These are phyloP conservation scores for Tetracladium maxilliforme DNA, from an alignment of 2,329 filamentous ascomycete genomes.

Conservation along the genomic window DNA sequence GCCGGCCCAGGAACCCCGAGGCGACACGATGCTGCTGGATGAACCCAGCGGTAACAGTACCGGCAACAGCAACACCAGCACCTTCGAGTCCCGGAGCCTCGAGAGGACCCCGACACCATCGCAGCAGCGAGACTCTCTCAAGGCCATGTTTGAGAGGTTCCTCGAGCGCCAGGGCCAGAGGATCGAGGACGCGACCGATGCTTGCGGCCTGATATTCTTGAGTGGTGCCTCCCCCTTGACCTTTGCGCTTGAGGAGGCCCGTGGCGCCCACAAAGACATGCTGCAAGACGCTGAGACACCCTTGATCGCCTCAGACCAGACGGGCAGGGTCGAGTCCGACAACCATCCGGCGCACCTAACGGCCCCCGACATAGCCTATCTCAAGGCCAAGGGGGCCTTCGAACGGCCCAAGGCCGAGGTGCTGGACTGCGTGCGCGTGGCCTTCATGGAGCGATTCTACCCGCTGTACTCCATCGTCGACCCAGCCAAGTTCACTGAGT, in stretches of 20 bases:
- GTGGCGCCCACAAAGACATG: conserved; percentile 1
- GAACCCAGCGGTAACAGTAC: no score
- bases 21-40: no score
- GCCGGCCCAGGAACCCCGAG: no score
- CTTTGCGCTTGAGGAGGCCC: conserved; percentile 3
- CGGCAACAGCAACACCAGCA: no score
- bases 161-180: conserved; percentile 3
- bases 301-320: no score
- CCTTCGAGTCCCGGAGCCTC: no score
- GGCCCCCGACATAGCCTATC: conserved; percentile 3
- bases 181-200: conserved; percentile 2
- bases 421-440: conserved; percentile 2
- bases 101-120: conserved; percentile 1
- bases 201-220: conserved; percentile 3
- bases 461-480: conserved; percentile 4
- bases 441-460: conserved; percentile 4
- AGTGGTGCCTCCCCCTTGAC: conserved; percentile 5
- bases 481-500: conserved; percentile 3
- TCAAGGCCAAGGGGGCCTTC: conserved; percentile 4
- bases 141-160: conserved; percentile 4
- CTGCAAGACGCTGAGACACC: no score
- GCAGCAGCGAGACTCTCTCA: conserved; percentile 3
- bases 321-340: conserved; percentile 2
- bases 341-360: conserved; percentile 3
- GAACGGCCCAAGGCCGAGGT: conserved; percentile 3